Evolutionary conservation across 2,329 filamentous ascomycete genomes (phyloP).

Genomic region (Byssoonygena ceratinophila): DNA sequence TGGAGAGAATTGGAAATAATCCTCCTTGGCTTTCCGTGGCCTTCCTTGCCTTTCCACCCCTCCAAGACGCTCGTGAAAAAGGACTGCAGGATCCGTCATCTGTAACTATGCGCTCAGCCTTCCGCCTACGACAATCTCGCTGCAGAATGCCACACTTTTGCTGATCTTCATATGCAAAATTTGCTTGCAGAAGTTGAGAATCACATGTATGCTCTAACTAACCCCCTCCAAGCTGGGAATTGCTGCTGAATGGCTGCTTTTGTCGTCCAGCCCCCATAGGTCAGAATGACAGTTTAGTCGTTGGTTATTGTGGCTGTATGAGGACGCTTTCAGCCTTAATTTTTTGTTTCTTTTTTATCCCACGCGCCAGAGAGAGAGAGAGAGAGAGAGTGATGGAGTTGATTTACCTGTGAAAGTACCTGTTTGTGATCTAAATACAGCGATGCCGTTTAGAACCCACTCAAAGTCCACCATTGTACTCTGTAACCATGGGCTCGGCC

Average conservation of each 20-base stretch:
- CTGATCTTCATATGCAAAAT: too few species aligned
- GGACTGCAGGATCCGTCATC: not conserved
- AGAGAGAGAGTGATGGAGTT: too few species aligned
- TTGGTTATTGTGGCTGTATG: not conserved
- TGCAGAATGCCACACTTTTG: not conserved
- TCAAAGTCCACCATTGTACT: not conserved
- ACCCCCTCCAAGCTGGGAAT: not conserved
- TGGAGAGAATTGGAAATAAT: not conserved
- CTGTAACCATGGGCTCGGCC: not conserved
- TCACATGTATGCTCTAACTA: not conserved
- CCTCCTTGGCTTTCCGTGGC: not conserved
- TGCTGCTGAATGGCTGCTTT: not conserved
- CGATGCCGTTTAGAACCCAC: not conserved
- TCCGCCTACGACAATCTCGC: not conserved
- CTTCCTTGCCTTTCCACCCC: not conserved
- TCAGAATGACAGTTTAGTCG: not conserved
- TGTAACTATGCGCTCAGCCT: too few species aligned
- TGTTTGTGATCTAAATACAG: too few species aligned
- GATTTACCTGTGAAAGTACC: too few species aligned
- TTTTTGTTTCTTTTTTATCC: too few species aligned
- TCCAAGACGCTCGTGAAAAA: not conserved
- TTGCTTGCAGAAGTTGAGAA: too few species aligned
- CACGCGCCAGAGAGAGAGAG: too few species aligned
- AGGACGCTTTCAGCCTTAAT: not conserved
- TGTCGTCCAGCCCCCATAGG: not conserved